Percentiles rank a stretch among this genome's conserved stretches.
Evolutionary conservation across 2,329 filamentous ascomycete species (phyloP).

Genomic region (Aspergillus neoniger): DNA sequence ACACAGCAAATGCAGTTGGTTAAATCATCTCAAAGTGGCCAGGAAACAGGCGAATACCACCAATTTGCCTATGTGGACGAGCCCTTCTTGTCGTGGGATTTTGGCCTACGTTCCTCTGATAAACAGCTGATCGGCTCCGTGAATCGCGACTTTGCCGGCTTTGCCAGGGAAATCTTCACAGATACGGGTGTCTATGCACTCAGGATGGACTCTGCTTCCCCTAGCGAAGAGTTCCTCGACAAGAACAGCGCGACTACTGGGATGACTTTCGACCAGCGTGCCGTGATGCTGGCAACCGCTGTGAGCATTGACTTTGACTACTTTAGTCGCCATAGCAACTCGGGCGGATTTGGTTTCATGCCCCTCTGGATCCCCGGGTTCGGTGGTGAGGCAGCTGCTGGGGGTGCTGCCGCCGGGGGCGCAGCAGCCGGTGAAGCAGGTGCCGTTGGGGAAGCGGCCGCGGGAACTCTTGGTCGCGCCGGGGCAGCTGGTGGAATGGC

Average conservation of each 20-base stretch:
- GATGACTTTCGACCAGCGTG: slow-evolving; percentile 67
- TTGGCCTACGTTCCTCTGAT: slow-evolving; percentile 57
- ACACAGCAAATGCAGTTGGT: slow-evolving; percentile 49
- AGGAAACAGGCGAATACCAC: slow-evolving; percentile 49
- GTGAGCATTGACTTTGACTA: slow-evolving; percentile 69
- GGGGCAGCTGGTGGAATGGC: slow-evolving; percentile 44
- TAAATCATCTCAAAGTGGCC: slow-evolving; percentile 20
- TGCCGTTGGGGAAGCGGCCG: slow-evolving; percentile 39
- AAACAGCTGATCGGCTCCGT: slow-evolving; percentile 59
- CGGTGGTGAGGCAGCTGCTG: slow-evolving; percentile 44
- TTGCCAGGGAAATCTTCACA: slow-evolving; percentile 65
- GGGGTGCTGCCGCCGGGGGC: slow-evolving; percentile 42
- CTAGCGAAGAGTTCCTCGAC: slow-evolving; percentile 36
- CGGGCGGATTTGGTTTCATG: slow-evolving; percentile 52
- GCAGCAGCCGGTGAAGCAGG: slow-evolving; percentile 40
- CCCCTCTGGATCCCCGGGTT: slow-evolving; percentile 55
- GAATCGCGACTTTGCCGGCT: slow-evolving; percentile 64
- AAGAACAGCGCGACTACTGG: slow-evolving; percentile 39
- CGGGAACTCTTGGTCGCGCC: slow-evolving; percentile 40
- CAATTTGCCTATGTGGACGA: slow-evolving; percentile 67
- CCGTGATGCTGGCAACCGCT: slow-evolving; percentile 66
- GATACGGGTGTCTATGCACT: slow-evolving; percentile 67
- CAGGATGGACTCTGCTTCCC: slow-evolving; percentile 63
- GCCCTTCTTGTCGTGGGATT: slow-evolving; percentile 66
- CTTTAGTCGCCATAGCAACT: slow-evolving; percentile 61